Base-by-base conservation (phyloP, 1,284 basidiomycete genomes). In the Malassezia slooffiae region DNA sequence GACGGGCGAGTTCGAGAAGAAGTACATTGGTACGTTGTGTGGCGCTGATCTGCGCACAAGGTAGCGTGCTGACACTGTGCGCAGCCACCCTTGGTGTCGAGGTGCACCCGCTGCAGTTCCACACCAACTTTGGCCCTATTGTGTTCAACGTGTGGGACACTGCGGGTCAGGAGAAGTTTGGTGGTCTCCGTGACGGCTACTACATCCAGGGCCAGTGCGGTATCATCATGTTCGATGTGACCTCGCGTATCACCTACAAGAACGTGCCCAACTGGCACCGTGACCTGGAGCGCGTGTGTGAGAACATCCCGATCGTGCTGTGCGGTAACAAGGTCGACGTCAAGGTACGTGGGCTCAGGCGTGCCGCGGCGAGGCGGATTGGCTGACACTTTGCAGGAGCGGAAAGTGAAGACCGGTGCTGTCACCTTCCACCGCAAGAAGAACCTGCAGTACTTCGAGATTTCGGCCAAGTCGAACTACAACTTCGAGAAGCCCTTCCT, bases 201-300 rank as follows among this genome's bases (percentile, higher is more conserved):
- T 68, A 61, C 59, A 62, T 64, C 46, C 60, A 55, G 50, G 93
- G 93, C 62, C 90, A 97, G 74, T 97, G 90, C 70, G 93, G 93
- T 71, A 97, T 97, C 77, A 97, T 97, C 81, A 97, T 99, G 93
- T 99, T 99, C 75, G 93, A 97, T 72, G 93, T 99, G 54, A 97
- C 93, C 50, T 91, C 90, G 44, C 83, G 93, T 68, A 99, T 97
- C 80, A 99, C 93, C 44, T 99, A 97, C 79, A 97, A 97, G 80
- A 97, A 97, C 74, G 93, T 99, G 31, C 93, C 93, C 65, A 99
- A 97, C 79, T 99, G 93, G 93, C 89, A 96, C 79, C 84, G 93
- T 71, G 91, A 96, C 73, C 81, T 97, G 62, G 93, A 97, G 76
- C 87, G 93, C 58, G 93, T 99, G 40, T 97, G 93, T 74, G 91